Percentiles rank a stretch among this genome's conserved stretches.
Evolutionary conservation across 371 early-diverging fungal species (phyloP).

Genomic region (Saksenaea vasiformis): DNA sequence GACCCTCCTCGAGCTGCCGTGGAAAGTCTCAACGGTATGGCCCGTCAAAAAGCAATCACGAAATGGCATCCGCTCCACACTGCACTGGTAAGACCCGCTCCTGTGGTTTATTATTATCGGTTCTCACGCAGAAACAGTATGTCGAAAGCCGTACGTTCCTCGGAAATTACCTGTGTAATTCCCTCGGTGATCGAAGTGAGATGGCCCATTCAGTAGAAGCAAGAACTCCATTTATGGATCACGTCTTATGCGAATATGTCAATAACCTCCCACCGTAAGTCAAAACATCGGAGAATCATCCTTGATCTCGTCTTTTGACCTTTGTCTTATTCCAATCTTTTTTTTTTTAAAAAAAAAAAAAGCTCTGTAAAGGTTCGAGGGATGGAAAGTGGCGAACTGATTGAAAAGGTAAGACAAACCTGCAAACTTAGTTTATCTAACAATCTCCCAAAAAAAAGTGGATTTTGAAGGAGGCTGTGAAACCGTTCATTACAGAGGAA

Average conservation of each 20-base stretch:
- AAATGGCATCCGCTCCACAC: slow-evolving; percentile 31
- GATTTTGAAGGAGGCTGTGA: slow-evolving; percentile 26
- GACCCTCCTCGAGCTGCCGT: background rate
- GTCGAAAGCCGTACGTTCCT: slow-evolving; percentile 24
- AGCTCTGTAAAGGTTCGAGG: background rate
- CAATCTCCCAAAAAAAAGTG: slow-evolving; percentile 21
- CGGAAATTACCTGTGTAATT: slow-evolving; percentile 20
- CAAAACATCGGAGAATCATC: background rate
- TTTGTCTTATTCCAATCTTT: background rate
- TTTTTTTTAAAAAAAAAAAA: too few relatives aligned
- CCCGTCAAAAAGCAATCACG: slow-evolving; percentile 18
- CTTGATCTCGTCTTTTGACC: background rate
- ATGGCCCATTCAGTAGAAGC: slow-evolving; percentile 34
- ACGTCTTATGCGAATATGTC: slow-evolving; percentile 24
- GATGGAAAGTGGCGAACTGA: background rate
- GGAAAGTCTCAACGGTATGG: background rate
- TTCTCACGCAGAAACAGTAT: slow-evolving; percentile 5
- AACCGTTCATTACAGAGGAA: slow-evolving; percentile 26
- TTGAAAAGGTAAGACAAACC: background rate
- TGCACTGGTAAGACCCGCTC: slow-evolving; percentile 7
- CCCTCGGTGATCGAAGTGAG: slow-evolving; percentile 28
- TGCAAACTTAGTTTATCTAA: background rate
- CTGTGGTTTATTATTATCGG: background rate
- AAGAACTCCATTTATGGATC: slow-evolving; percentile 28
- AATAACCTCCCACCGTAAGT: slow-evolving; percentile 23